Evolutionary conservation across 2,329 filamentous ascomycete species (phyloP).

Genomic region (Tolypocladium tundrense): DNA sequence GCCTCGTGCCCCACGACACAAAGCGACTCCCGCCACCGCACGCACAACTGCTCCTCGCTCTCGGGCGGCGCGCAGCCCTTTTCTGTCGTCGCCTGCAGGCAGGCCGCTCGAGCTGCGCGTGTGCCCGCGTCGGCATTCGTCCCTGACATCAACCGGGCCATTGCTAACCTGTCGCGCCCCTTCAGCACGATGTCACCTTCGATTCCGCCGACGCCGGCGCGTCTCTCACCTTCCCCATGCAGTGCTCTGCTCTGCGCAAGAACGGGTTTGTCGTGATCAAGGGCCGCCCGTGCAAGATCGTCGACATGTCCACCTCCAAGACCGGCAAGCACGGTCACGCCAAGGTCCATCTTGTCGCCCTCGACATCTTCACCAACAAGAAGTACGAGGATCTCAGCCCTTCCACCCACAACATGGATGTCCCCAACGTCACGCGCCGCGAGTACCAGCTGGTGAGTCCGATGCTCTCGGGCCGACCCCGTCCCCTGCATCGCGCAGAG

Average conservation of each 20-base stretch:
- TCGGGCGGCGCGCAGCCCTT: slow-evolving; percentile 2
- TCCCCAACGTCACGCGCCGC: slow-evolving; percentile 81
- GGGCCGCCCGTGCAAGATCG: slow-evolving; percentile 98
- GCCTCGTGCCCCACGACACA: slow-evolving; percentile 25
- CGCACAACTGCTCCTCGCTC: slow-evolving; percentile 1
- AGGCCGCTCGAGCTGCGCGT: background rate
- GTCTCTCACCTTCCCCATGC: slow-evolving; percentile 90
- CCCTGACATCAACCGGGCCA: background rate
- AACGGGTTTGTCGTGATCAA: slow-evolving; percentile 99
- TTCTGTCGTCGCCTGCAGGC: background rate
- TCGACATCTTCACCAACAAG: slow-evolving; percentile 99
- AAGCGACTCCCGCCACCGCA: slow-evolving; percentile 5
- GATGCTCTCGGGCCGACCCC: slow-evolving; percentile 6
- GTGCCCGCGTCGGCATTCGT: background rate
- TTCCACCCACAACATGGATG: slow-evolving; percentile 97
- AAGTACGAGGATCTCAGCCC: slow-evolving; percentile 99
- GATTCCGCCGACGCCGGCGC: slow-evolving; percentile 94
- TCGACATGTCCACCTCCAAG: slow-evolving; percentile 99
- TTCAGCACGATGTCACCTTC: slow-evolving; percentile 63
- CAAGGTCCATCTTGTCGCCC: slow-evolving; percentile 96
- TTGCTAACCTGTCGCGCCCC: background rate
- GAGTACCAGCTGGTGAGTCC: slow-evolving; percentile 88
- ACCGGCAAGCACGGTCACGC: slow-evolving; percentile 99
- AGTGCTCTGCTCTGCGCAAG: slow-evolving; percentile 99
- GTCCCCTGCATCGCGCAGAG: background rate